These are phyloP conservation scores for Leishmania martiniquensis DNA, from an alignment of 208 protist species.

Conservation along the genomic window DNA sequence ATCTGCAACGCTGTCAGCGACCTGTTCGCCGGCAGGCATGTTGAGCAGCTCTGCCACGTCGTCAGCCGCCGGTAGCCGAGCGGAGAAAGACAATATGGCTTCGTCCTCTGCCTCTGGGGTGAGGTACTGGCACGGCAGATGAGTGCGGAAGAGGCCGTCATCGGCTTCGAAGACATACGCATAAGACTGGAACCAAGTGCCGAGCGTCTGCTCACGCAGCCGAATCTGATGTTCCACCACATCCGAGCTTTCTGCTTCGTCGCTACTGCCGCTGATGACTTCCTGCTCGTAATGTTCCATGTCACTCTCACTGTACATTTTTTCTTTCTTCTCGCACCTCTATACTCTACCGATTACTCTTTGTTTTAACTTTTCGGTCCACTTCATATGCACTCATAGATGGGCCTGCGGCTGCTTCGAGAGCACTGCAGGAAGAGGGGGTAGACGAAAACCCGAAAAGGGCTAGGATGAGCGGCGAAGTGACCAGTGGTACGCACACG, in stretches of 20 bases:
- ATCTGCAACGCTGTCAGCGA: not conserved
- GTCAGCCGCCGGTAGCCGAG: not conserved
- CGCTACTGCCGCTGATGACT: not conserved
- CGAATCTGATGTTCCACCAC: too few relatives aligned
- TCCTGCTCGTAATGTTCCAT: conserved; percentile 12
- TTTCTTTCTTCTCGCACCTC: too few relatives aligned
- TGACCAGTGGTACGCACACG: too few relatives aligned
- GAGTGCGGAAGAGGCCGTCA: conserved; percentile 22
- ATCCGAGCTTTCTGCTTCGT: too few relatives aligned
- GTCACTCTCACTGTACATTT: conserved; percentile 39
- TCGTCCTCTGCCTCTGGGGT: not conserved
- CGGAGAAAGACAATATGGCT: not conserved
- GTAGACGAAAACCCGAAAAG: too few relatives aligned
- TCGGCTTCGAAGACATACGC: conserved; percentile 33
- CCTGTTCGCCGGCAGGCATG: not conserved
- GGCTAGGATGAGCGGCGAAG: too few relatives aligned
- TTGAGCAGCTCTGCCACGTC: not conserved
- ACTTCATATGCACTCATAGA: too few relatives aligned
- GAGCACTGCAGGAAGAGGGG: too few relatives aligned
- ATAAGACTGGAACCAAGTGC: conserved; percentile 9
- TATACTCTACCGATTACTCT: too few relatives aligned
- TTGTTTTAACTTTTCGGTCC: too few relatives aligned
- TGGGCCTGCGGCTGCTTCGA: not conserved
- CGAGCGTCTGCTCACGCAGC: not conserved
- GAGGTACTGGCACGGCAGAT: conserved; percentile 19